Base-by-base conservation (phyloP, 139 green algal genomes). In the Chlamydomonas sp. region DNA sequence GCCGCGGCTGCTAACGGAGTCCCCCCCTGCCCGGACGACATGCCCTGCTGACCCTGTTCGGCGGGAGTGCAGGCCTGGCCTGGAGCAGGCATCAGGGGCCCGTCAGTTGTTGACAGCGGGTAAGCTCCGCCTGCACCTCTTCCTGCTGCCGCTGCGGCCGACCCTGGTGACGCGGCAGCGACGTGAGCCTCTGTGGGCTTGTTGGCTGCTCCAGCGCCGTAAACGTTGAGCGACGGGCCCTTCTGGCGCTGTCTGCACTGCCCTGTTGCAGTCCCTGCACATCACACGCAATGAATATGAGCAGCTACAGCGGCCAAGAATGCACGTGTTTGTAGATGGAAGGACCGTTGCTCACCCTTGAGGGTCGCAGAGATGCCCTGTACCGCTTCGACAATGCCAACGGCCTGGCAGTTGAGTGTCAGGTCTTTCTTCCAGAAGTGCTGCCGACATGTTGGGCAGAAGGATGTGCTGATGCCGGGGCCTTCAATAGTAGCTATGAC, bases 381-480 rank as follows among this genome's bases (percentile, higher is more conserved):
- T 15, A 79, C 6, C 49, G 67, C 31, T 64, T 90, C 80, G 4
- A 84, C 17, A 4, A 84, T 58, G 6, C 6, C 6, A 49, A 14
- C 58, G 14, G 73, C 20, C n/a, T 80, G 63, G 20, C n/a, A 49
- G 86, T 96, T 96, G 31, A 3, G 84, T 0, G 57, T 9, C 2
- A 96, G 86, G 61, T 96, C 90, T 3, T 92, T 91, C 77, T 96
- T 96, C 94, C 94, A 96, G 64, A 75, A 90, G 14, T 94, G 94
- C 76, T 89, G 76, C 3, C 68, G 57, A 89, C 94, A 96, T 12
- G 49, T 76, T 0, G 94, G 94, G 89, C 94, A 96, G 78, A 93
- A 77, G 2, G 93, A 95, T 76, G 91, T 91, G 62, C 68, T 91
- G 76, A 96, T 95, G 71, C 94, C 94, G 9, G 89, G 89, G 4